Percentiles rank a stretch among this genome's conserved stretches.
phyloP scores from a whole-genome alignment of 306 rosid species.

The Vigna reflexopilosa region DNA sequence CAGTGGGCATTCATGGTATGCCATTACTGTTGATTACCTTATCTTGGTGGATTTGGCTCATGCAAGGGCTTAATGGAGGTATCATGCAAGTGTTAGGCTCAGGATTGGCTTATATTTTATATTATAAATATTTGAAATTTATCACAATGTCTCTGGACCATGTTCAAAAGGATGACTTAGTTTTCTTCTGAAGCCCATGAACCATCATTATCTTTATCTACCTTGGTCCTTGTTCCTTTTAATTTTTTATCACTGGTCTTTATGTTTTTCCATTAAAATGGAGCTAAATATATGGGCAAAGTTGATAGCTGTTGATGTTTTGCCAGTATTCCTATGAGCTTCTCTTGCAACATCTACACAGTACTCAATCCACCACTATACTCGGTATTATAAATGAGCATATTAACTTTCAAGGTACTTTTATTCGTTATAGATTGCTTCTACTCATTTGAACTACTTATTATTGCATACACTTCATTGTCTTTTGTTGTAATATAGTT shows the following conservation, averaged over 20 bases:
- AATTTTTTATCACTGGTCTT: conserved; percentile 6
- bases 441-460: conserved; percentile 31
- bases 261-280: background rate
- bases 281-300: conserved; percentile 14
- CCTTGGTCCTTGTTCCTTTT: conserved; percentile 18
- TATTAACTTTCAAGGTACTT: conserved; percentile 88
- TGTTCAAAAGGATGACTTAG: background rate
- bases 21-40: conserved; percentile 4
- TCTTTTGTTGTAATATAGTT: conserved; percentile 55
- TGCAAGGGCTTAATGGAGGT: conserved; percentile 23
- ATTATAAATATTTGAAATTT: conserved; percentile 14
- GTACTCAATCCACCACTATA: conserved; percentile 75
- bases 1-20: background rate
- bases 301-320: conserved; percentile 45
- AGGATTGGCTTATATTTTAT: conserved; percentile 30
- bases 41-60: conserved; percentile 26
- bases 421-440: conserved; percentile 38
- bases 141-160: background rate
- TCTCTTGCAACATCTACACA: conserved; percentile 87
- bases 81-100: conserved; percentile 19
- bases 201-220: background rate
- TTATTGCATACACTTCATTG: conserved; percentile 27
- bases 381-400: conserved; percentile 94
- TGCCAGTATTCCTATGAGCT: conserved; percentile 91
- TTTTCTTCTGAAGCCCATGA: background rate